phyloP scores from a whole-genome alignment of 2,329 filamentous ascomycete species.

The Fusarium tanahbumbuense region DNA sequence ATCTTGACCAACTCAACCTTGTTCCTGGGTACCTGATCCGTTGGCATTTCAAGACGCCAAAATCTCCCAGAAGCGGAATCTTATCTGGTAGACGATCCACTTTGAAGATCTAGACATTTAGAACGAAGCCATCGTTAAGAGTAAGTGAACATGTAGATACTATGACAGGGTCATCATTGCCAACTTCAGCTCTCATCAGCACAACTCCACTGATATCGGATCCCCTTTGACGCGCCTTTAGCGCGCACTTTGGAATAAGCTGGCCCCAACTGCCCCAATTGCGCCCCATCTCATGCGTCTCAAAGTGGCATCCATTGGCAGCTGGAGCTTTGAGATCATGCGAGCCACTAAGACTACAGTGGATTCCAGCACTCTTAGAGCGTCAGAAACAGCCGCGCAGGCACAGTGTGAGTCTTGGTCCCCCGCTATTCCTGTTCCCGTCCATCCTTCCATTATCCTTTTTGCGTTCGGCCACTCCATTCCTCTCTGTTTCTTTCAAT shows the following conservation, averaged over 20 bases:
- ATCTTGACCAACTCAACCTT: conserved; percentile 39
- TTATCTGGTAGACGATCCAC: neutral
- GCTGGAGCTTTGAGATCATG: conserved; percentile 19
- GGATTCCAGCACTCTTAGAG: conserved; percentile 30
- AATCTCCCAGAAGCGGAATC: conserved; percentile 8
- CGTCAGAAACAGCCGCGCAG: conserved; percentile 31
- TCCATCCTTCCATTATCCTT: conserved; percentile 40
- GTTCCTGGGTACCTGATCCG: conserved; percentile 39
- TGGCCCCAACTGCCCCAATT: conserved; percentile 40
- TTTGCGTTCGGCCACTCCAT: conserved; percentile 44
- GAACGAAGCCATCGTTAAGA: neutral
- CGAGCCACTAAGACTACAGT: conserved; percentile 37
- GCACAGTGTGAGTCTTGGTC: conserved; percentile 38
- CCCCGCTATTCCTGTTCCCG: conserved; percentile 45
- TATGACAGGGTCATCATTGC: neutral
- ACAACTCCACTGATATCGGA: conserved; percentile 24
- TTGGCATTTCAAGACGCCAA: conserved; percentile 22
- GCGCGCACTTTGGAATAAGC: conserved; percentile 36
- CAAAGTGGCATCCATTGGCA: conserved; percentile 20
- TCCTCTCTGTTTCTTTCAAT: conserved; percentile 42
- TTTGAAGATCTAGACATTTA: neutral
- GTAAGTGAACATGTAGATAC: neutral
- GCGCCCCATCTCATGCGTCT: conserved; percentile 24
- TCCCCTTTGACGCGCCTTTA: conserved; percentile 36
- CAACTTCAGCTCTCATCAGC: conserved; percentile 8